Base-by-base conservation (phyloP, 2,329 filamentous ascomycete species). In the Monosporascus sp. region DNA sequence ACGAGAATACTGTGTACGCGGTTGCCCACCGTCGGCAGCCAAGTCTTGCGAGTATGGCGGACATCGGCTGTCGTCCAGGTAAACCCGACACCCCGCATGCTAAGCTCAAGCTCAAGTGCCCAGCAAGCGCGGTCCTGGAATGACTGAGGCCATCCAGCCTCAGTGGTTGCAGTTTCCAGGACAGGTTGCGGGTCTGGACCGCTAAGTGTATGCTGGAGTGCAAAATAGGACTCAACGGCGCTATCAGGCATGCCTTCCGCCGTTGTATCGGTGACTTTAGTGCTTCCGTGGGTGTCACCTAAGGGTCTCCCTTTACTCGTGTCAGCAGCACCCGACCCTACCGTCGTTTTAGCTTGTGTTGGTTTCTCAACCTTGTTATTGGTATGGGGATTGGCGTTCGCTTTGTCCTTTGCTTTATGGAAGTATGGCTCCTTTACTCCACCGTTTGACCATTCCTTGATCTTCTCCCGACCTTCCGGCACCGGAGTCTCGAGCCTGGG, bases 1-100 rank as follows among this genome's bases (percentile, higher is more conserved):
- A 72, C 60, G 17, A 68, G 44, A 25, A 74, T 70, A 48, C 68
- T 71, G 54, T 75, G 72, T 9, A 71, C 41, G 6, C 72, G 64
- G 49, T 73, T 71, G 18, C 57, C 51, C 8, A 70, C 63, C 3
- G 68, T 73, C 0, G 72, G 72, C 5, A 73, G 58, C 72, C 72
- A 74, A 0, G 72, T 74, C 56, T 70, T 70, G 34, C 67, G 67
- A 5, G 72, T 72, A 55, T 75, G 72, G 9, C 72, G 66, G 2
- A 74, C 71, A 51, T 75, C 72, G 6, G 72, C 72, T 2, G 71
- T 74, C 20, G 70, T 72, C 72, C 72, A 74, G 0, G 72, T 73
- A 58, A 75, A 74, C 41, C 72, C 72, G 6, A 72, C 69, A 18
- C 72, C 72, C 15, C 72, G 66, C 72, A 75, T 75, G 38, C 64